Evolutionary conservation across 495 filamentous ascomycete genomes (phyloP), one percentile per base, ranked within the genome.

Genomic region (Aspergillus olivimuriae): DNA sequence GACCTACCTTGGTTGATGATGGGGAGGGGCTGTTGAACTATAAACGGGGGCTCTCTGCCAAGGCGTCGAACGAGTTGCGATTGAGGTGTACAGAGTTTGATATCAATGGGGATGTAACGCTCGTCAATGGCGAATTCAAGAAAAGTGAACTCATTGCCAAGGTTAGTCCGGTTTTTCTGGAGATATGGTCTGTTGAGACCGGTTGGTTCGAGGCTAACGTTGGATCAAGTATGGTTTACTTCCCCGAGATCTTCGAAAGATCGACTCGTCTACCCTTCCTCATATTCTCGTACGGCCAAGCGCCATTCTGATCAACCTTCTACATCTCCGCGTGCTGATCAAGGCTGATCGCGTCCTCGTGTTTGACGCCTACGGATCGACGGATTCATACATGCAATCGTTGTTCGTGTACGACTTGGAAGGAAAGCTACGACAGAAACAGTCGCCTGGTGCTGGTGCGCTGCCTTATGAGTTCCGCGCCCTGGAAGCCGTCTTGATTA

Each of bases 201-300:
- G 16, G 17, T 1, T 5, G 21, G 15, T 33, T 20, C 34, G 22
- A 21, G 11, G 8, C 11, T 40, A 12, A 19, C 7, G 1, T 32
- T 15, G 14, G 32, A 4, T 39, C 53, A 47, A 96, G 89, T 96
- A 96, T 58, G 92, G 92, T 28, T 80, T 98, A 19, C 80, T 96
- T 10, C 90, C 94, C 40, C 90, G 92, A 36, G 92, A 98, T 72
- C 75, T 98, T 6, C 86, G 92, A 53, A 98, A 98, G 61, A 95
- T 97, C 53, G 92, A 96, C 58, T 94, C 89, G n/a, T 95, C 87
- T 39, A 84, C 94, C 48, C 78, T 98, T n/a, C 92, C 92, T 4
- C 87, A 95, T 51, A 97, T 98, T 38, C 82, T 97, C 41, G 83
- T 98, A 43, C 90, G 92, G 37, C 89, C 89, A 20, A 89, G 84